phyloP scores from a whole-genome alignment of 306 rosid species.

The Lablab purpureus region DNA sequence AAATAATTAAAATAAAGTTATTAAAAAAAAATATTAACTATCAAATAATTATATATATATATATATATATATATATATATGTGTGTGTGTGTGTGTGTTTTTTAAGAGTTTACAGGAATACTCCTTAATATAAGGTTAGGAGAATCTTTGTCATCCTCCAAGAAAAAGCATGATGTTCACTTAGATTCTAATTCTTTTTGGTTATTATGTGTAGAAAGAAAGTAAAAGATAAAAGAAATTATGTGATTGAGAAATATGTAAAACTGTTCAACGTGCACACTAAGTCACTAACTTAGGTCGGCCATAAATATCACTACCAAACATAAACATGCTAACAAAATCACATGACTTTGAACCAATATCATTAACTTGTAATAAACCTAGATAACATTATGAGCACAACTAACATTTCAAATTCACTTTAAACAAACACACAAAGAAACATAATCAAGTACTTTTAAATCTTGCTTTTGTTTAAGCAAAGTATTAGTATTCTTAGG shows the following conservation, averaged over 20 bases:
- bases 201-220: constrained; percentile 5
- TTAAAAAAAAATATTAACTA: too few species aligned
- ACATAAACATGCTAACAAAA: constrained; percentile 28
- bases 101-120: too few species aligned
- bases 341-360: constrained; percentile 45
- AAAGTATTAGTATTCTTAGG: neutral
- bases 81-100: neutral
- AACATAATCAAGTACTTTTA: neutral
- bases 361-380: constrained; percentile 3
- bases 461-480: neutral
- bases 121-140: too few species aligned
- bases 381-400: too few species aligned
- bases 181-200: neutral
- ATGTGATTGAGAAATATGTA: neutral
- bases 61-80: too few species aligned
- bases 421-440: constrained; percentile 1
- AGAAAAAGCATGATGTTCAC: neutral
- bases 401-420: neutral
- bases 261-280: constrained; percentile 18
- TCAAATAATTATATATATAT: too few species aligned
- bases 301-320: constrained; percentile 10
- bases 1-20: too few species aligned
- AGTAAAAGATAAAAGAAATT: constrained; percentile 4
- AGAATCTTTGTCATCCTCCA: neutral
- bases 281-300: constrained; percentile 36